Base-by-base conservation (phyloP, 495 filamentous ascomycete genomes). In the Ramalina intermedia region DNA sequence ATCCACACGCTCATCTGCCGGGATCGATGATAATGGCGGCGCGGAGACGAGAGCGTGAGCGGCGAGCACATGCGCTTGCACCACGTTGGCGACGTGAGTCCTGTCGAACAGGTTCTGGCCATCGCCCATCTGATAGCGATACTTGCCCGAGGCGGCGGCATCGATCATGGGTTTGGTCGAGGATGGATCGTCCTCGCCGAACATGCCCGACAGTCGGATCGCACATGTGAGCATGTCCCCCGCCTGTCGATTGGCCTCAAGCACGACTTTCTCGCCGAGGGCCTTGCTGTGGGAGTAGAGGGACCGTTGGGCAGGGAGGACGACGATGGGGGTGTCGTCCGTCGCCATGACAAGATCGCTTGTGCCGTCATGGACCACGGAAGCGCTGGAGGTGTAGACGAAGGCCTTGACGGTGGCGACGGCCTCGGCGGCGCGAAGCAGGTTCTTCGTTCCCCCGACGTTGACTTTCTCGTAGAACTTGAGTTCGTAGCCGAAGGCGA, bases 11-110 rank as follows among this genome's bases (percentile, higher is more conserved):
- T 45, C 40, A 26, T 50, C 46, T 14, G 23, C 0, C 6, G 18
- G 18, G 18, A 20, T 20, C 18, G 18, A 20, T 20, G 18, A 20
- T 20, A 20, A 20, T 20, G 46, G 46, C 3, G 23, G 23, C 1
- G 23, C 23, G 23, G 23, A 24, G 49, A 85, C 63, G 8, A 90
- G 76, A 7, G 76, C 79, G 9, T 66, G 63, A 3, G 82, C 78
- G 36, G 81, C 81, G 1, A 87, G 72, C 9, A 85, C 66, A 58
- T 89, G 85, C 3, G 75, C 84, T 61, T 85, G 73, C 4, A 82
- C 84, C 5, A 83, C 75, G 67, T 90, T 60, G 23, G 52, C 57
- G 3, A 55, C 55, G 29, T 60, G 55, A 1, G 46, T 41, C 29
- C 46, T 50, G 24, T 60, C 57, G 49, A 46, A 57, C 18, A 49